Conservation (phyloP, 352 stramenopile genomes). For the Phytophthora fragariae region DNA sequence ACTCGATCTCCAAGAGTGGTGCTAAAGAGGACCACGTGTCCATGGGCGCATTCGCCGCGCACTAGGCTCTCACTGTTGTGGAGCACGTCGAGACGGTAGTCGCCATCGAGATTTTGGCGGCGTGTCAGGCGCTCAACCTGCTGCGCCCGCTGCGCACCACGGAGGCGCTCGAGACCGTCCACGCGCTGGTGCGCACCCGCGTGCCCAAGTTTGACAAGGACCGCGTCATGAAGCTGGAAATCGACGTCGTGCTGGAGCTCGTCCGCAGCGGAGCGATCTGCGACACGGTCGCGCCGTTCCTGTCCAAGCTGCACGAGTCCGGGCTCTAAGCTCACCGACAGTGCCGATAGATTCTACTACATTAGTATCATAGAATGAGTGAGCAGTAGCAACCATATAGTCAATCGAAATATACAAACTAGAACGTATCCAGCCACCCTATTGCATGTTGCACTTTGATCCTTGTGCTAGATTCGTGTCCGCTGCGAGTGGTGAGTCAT, state of each 20-base stretch:
- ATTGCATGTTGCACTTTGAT: no score
- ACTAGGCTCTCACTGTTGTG: slow-evolving; percentile 88
- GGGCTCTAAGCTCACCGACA: slow-evolving; percentile 38
- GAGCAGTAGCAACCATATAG: not conserved
- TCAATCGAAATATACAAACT: not conserved
- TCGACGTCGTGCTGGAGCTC: slow-evolving; percentile 82
- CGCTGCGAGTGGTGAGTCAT: no score
- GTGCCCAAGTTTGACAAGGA: slow-evolving; percentile 80
- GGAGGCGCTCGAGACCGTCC: slow-evolving; percentile 76
- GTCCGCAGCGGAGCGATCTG: slow-evolving; percentile 78
- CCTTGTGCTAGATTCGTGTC: no score
- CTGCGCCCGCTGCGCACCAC: slow-evolving; percentile 89
- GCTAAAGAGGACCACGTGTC: no score
- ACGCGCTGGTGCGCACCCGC: slow-evolving; percentile 76
- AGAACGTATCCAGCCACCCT: not conserved
- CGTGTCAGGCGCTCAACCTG: slow-evolving; percentile 90
- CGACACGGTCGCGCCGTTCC: slow-evolving; percentile 61
- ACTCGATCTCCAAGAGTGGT: no score
- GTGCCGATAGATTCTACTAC: not conserved
- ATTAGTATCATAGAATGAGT: not conserved
- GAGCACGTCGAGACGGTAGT: slow-evolving; percentile 91
- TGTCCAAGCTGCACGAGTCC: slow-evolving; percentile 57
- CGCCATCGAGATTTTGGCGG: slow-evolving; percentile 88
- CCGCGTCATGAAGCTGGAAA: slow-evolving; percentile 90
- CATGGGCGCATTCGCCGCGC: slow-evolving; percentile 40